Conservation (phyloP, 2,329 filamentous ascomycete genomes). For the Colletotrichum liriopes region DNA sequence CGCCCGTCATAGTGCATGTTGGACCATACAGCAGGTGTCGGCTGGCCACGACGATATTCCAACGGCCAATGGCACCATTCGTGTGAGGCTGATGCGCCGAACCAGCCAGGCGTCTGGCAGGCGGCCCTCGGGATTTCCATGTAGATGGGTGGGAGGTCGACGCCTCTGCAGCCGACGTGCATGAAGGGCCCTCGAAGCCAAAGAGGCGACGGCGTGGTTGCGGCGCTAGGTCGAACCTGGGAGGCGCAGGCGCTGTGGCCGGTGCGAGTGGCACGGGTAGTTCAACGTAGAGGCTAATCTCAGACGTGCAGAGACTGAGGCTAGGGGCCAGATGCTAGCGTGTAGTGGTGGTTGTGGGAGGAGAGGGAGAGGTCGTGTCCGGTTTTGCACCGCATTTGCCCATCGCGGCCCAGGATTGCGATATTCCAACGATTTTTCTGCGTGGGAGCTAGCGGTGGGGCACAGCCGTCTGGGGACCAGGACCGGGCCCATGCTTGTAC, state of each 20-base stretch:
- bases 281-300: conserved; percentile 28
- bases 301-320: conserved; percentile 31
- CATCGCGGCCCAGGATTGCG: conserved; percentile 39
- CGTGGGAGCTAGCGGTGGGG: conserved; percentile 19
- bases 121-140: background rate
- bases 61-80: conserved; percentile 23
- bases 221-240: conserved; percentile 25
- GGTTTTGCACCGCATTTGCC: conserved; percentile 29
- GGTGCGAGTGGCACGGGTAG: conserved; percentile 25
- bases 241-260: conserved; percentile 14
- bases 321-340: conserved; percentile 17
- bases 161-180: conserved; percentile 32
- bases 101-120: conserved; percentile 1
- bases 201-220: conserved; percentile 13
- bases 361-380: conserved; percentile 1
- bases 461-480: background rate
- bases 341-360: conserved; percentile 1
- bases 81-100: background rate
- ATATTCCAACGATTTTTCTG: conserved; percentile 31
- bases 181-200: conserved; percentile 19
- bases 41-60: conserved; percentile 14
- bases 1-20: conserved; percentile 13
- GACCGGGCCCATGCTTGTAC: conserved; percentile 1
- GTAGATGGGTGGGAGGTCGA: conserved; percentile 7
- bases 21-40: conserved; percentile 11